Evolutionary conservation across 345 rosid species (phyloP).

Genomic region (Euphorbia pulcherrima): DNA sequence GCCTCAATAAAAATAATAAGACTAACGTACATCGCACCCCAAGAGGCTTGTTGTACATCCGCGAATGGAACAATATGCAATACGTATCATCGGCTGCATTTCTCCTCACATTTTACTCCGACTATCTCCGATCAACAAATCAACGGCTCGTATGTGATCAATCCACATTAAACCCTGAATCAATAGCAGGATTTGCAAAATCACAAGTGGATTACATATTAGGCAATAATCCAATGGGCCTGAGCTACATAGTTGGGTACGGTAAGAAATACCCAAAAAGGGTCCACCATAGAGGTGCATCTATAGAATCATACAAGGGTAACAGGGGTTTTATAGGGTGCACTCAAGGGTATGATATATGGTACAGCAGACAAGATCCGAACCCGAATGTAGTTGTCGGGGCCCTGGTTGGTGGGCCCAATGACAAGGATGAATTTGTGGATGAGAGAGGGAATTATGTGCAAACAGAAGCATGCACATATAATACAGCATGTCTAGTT

Average conservation of each 20-base stretch:
- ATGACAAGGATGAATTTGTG: conserved; percentile 35
- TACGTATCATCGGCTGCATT: conserved; percentile 77
- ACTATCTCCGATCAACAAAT: conserved; percentile 40
- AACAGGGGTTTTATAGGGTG: conserved; percentile 86
- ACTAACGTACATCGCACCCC: conserved; percentile 64
- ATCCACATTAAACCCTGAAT: conserved; percentile 38
- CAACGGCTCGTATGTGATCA: conserved; percentile 42
- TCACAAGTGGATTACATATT: conserved; percentile 83
- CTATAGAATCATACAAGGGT: conserved; percentile 62
- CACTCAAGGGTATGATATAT: conserved; percentile 73
- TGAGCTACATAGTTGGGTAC: conserved; percentile 79
- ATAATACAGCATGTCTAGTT: conserved; percentile 51
- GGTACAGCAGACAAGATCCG: conserved; percentile 32
- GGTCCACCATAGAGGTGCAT: conserved; percentile 95
- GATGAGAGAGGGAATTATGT: conserved; percentile 42
- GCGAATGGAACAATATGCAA: conserved; percentile 98
- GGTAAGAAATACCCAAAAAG: conserved; percentile 62
- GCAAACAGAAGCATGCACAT: conserved; percentile 64
- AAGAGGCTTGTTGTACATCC: conserved; percentile 66
- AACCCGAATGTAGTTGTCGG: conserved; percentile 52
- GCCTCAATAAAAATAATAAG: conserved; percentile 58
- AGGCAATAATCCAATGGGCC: conserved; percentile 76
- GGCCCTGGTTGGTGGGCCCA: conserved; percentile 68
- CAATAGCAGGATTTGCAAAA: conserved; percentile 52
- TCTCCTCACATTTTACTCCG: conserved; percentile 73